Conservation (phyloP, 805 yeast species). For the Candida dendrica region DNA sequence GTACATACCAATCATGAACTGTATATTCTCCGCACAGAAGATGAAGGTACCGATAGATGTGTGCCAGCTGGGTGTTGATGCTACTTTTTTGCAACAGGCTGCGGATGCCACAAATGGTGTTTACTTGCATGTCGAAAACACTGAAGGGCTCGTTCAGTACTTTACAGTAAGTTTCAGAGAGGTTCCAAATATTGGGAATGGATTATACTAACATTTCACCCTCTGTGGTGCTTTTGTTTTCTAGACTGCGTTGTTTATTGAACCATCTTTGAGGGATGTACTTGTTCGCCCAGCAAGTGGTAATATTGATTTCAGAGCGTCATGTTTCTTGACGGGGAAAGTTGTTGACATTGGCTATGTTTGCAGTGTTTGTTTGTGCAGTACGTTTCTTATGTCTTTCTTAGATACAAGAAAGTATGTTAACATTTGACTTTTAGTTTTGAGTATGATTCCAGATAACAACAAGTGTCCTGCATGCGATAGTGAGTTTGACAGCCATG, state of each 20-base stretch:
- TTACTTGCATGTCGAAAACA: constrained; percentile 60
- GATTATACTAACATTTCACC: too few relatives aligned
- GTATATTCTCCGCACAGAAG: constrained; percentile 93
- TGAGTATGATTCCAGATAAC: constrained; percentile 61
- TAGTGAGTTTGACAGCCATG: constrained; percentile 61
- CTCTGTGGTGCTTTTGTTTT: too few relatives aligned
- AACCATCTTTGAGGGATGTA: constrained; percentile 72
- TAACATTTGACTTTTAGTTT: constrained; percentile 17
- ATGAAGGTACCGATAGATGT: constrained; percentile 86
- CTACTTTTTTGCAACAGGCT: constrained; percentile 91
- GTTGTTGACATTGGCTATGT: constrained; percentile 92
- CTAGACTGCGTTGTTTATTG: constrained; percentile 74
- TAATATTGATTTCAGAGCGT: constrained; percentile 88
- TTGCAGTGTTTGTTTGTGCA: constrained; percentile 90
- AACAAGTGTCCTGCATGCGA: constrained; percentile 83
- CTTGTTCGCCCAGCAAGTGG: constrained; percentile 77
- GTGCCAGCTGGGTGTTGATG: constrained; percentile 65
- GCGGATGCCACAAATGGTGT: constrained; percentile 92
- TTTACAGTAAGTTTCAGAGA: constrained; percentile 35
- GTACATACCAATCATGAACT: constrained; percentile 90
- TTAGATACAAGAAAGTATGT: not conserved
- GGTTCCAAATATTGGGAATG: too few relatives aligned
- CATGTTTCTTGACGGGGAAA: constrained; percentile 86
- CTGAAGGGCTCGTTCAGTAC: constrained; percentile 77
- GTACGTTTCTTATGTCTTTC: constrained; percentile 21